Percentiles rank a stretch among this genome's conserved stretches.
These are phyloP conservation scores for Lichenothelia convexa DNA, from an alignment of 495 filamentous ascomycete species.

Conservation along the genomic window DNA sequence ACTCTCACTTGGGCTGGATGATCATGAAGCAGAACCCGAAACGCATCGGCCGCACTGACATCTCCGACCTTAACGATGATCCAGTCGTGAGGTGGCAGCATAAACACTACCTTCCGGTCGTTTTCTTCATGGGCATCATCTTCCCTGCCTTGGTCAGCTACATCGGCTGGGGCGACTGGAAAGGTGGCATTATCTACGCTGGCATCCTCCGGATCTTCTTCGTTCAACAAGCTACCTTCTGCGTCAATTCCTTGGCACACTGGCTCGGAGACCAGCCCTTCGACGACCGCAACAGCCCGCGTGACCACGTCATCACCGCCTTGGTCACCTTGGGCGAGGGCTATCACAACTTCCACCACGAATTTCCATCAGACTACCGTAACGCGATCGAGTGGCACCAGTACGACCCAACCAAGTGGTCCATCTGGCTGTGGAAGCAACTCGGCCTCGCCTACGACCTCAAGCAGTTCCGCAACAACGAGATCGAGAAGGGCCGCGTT, in stretches of 20 bases:
- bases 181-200: conserved; percentile 83
- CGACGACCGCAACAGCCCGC: conserved; percentile 95
- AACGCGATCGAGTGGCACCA: conserved; percentile 97
- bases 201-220: conserved; percentile 95
- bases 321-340: conserved; percentile 92
- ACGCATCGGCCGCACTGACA: conserved; percentile 72
- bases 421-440: conserved; percentile 87
- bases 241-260: conserved; percentile 95
- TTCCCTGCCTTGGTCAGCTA: conserved; percentile 73
- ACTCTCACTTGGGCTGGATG: conserved; percentile 81
- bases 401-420: conserved; percentile 98
- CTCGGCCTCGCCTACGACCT: conserved; percentile 85
- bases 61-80: conserved; percentile 90
- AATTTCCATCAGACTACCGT: conserved; percentile 97
- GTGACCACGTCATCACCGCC: conserved; percentile 91
- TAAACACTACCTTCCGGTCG: conserved; percentile 77
- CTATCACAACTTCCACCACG: conserved; percentile 99
- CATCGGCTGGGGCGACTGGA: conserved; percentile 76
- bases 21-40: conserved; percentile 33
- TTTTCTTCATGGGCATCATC: conserved; percentile 70
- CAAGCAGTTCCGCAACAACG: conserved; percentile 94
- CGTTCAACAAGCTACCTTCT: conserved; percentile 98
- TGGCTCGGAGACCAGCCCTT: conserved; percentile 99
- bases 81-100: conserved; percentile 90
- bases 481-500: conserved; percentile 96